Evolutionary conservation across 805 yeast genomes (phyloP).

Genomic region (Ogataea degrootiae): DNA sequence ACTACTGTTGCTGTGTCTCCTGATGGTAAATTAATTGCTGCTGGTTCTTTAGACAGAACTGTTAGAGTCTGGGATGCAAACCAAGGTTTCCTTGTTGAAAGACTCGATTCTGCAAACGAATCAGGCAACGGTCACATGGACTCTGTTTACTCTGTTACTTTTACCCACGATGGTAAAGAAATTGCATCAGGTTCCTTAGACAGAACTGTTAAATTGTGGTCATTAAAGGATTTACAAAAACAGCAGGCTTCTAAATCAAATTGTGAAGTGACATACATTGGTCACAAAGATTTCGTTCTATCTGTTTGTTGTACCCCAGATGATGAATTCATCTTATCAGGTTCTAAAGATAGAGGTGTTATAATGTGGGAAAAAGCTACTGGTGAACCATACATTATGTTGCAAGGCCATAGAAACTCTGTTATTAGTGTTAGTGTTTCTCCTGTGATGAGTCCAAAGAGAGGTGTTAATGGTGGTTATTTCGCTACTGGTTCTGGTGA

Average conservation of each 20-base stretch:
- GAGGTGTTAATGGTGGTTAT: conserved; percentile 64
- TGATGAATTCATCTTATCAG: conserved; percentile 84
- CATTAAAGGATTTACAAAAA: conserved; percentile 56
- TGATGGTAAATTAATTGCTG: conserved; percentile 90
- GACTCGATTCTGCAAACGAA: conserved; percentile 85
- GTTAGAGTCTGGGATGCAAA: conserved; percentile 97
- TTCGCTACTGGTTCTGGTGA: conserved; percentile 98
- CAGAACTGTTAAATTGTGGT: conserved; percentile 95
- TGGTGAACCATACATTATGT: conserved; percentile 90
- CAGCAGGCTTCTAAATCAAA: conserved; percentile 46
- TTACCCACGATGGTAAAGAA: conserved; percentile 85
- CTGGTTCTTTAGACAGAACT: conserved; percentile 92
- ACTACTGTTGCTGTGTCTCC: conserved; percentile 97
- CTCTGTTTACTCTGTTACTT: conserved; percentile 91
- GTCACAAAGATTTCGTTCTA: conserved; percentile 93
- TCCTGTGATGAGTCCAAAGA: conserved; percentile 51
- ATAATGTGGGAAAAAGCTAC: conserved; percentile 92
- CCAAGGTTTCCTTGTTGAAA: conserved; percentile 86
- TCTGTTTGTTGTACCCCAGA: conserved; percentile 93
- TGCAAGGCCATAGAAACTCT: conserved; percentile 94
- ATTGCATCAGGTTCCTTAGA: conserved; percentile 94
- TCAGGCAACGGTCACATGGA: conserved; percentile 92
- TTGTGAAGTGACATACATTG: conserved; percentile 90
- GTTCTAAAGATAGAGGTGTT: conserved; percentile 96
- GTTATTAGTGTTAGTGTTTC: conserved; percentile 93